phyloP scores from a whole-genome alignment of 1,284 basidiomycete genomes.

The Ceratobasidium sp. region DNA sequence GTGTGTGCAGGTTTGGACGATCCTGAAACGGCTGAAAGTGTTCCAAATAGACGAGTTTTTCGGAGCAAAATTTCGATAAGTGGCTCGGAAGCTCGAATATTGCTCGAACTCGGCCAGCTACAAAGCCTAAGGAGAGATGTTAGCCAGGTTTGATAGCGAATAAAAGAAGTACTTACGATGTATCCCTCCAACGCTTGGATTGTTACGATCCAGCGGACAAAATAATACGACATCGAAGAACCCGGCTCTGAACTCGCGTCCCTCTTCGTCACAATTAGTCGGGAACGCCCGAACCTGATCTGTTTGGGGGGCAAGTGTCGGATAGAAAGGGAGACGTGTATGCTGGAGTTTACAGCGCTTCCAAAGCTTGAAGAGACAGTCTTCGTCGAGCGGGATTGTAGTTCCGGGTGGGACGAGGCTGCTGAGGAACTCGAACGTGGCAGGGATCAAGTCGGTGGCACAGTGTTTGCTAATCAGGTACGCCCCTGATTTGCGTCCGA shows the following conservation, averaged over 20 bases:
- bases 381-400: not conserved
- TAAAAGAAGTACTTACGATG: not conserved
- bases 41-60: constrained; percentile 18
- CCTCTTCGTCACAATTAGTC: not conserved
- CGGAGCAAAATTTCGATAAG: not conserved
- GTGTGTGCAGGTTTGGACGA: not conserved
- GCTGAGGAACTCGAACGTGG: not conserved
- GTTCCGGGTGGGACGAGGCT: not conserved
- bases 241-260: not conserved
- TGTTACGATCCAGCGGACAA: not conserved
- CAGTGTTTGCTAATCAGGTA: not conserved
- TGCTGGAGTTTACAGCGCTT: not conserved
- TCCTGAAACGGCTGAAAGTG: not conserved
- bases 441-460: not conserved
- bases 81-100: constrained; percentile 6
- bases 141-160: too few species aligned
- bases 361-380: not conserved
- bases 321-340: not conserved
- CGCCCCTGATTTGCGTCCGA: not conserved
- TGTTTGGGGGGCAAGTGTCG: not conserved
- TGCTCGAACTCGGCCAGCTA: constrained; percentile 14
- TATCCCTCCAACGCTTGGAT: not conserved
- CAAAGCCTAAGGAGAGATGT: not conserved
- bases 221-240: not conserved
- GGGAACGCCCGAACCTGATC: not conserved